Evolutionary conservation across 257 asterid genomes (phyloP), one percentile per base, ranked within the genome.

Genomic region (Petrea volubilis): DNA sequence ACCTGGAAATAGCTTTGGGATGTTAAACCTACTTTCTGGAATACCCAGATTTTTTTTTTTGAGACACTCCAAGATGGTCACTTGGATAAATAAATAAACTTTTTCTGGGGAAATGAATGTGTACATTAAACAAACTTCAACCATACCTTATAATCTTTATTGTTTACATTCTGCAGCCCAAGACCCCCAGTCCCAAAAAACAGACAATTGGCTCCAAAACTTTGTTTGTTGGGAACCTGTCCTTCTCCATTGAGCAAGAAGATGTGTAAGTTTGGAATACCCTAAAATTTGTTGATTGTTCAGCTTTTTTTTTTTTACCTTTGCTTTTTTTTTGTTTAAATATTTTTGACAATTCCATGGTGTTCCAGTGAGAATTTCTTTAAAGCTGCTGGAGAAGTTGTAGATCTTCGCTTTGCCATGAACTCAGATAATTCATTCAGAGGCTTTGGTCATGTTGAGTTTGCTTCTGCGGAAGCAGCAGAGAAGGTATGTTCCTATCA

Each of bases 381-480:
- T 85, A 79, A 91, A 63, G 72, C 78, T 66, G 86, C 83, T 81
- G 99, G 96, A 49, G 96, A 88, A 62, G 60, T 94, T 68, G 78
- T 80, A 65, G 88, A 84, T 20, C 80, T 91, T 27, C 97, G 97
- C 18, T 84, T 94, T 71, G 82, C 85, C 29, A 80, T 78, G 65
- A 70, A 55, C 33, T 77, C 67, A 3, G 97, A 86, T 18, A 88
- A 88, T 41, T 40, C 84, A 3, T 88, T 88, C 63, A 89, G 74
- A 79, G 99, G 99, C 67, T 91, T 55, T 88, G 99, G 97, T n/a
- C 92, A 89, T 78, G 90, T 89, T 60, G 95, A 94, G 72, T 94
- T 94, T 85, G 87, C 91, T 52, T 72, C 93, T 43, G 61, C 79
- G 33, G 97, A 85, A 67, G 89, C 82, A 51, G 97, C 97, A 18